Evolutionary conservation across 441 rosid genomes (phyloP).

Genomic region (Capsella rubella): DNA sequence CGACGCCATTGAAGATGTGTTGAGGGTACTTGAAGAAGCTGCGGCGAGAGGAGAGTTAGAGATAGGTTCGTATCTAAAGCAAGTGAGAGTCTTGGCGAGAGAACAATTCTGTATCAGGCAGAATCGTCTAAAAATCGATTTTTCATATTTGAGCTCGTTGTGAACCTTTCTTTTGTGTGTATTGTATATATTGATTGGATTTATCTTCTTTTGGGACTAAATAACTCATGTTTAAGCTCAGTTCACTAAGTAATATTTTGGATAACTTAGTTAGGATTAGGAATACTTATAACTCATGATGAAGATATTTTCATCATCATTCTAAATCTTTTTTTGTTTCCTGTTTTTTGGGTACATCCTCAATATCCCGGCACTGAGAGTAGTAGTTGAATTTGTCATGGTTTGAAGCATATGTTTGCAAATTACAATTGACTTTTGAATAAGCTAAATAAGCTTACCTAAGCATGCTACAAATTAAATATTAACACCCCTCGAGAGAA

Average conservation of each 20-base stretch:
- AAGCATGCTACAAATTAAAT: neutral
- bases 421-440: neutral
- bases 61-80: conserved; percentile 53
- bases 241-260: too few relatives aligned
- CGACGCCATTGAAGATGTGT: conserved; percentile 57
- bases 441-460: neutral
- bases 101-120: conserved; percentile 48
- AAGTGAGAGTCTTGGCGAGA: conserved; percentile 61
- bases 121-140: neutral
- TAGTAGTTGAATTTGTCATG: too few relatives aligned
- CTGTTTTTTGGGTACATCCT: too few relatives aligned
- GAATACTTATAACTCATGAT: too few relatives aligned
- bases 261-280: too few relatives aligned
- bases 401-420: too few relatives aligned
- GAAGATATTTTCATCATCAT: too few relatives aligned
- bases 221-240: too few relatives aligned
- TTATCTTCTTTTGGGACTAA: neutral
- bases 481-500: too few relatives aligned
- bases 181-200: neutral
- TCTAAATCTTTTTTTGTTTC: too few relatives aligned
- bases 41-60: conserved; percentile 44
- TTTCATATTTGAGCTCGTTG: neutral
- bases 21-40: conserved; percentile 55
- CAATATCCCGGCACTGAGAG: too few relatives aligned
- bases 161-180: neutral